These are phyloP conservation scores for Cryptosporidium andersoni DNA, from an alignment of 169 alveolate species.

Conservation along the genomic window DNA sequence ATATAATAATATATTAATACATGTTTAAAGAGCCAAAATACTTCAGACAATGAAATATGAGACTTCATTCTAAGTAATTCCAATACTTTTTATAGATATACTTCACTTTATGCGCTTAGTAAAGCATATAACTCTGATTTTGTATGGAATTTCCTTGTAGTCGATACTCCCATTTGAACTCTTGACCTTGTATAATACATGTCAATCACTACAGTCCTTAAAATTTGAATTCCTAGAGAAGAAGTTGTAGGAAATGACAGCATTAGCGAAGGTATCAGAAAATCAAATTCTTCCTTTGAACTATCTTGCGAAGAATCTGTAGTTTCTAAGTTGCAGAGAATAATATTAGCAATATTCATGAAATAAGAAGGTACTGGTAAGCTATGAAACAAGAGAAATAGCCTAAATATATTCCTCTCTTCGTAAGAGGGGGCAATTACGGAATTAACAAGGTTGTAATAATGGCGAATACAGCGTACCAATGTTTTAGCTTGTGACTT, in stretches of 20 bases:
- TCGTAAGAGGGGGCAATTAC: conserved; percentile 29
- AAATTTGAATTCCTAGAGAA: conserved; percentile 37
- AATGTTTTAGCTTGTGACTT: conserved; percentile 12
- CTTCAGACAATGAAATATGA: too few relatives aligned
- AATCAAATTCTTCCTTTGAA: conserved; percentile 1
- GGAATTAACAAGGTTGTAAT: conserved; percentile 6
- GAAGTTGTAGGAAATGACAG: conserved; percentile 33
- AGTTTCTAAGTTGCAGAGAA: conserved; percentile 1
- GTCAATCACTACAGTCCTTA: conserved; percentile 3
- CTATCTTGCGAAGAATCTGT: conserved; percentile 1
- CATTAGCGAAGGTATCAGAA: conserved; percentile 8
- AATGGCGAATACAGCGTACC: conserved; percentile 14
- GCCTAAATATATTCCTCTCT: conserved; percentile 19
- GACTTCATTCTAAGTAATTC: too few relatives aligned
- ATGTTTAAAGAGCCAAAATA: too few relatives aligned
- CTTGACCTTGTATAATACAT: neutral
- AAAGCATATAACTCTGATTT: too few relatives aligned
- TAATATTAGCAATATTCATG: neutral
- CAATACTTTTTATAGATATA: too few relatives aligned
- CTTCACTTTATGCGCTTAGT: too few relatives aligned
- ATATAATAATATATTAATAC: too few relatives aligned
- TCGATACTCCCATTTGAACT: too few relatives aligned
- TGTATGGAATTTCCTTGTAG: too few relatives aligned
- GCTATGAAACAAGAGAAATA: conserved; percentile 36
- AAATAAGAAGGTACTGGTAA: conserved; percentile 39